Percentiles rank a stretch among this genome's conserved stretches.
Evolutionary conservation across 2,329 filamentous ascomycete species (phyloP).

Genomic region (Epicoccum sorghinum): DNA sequence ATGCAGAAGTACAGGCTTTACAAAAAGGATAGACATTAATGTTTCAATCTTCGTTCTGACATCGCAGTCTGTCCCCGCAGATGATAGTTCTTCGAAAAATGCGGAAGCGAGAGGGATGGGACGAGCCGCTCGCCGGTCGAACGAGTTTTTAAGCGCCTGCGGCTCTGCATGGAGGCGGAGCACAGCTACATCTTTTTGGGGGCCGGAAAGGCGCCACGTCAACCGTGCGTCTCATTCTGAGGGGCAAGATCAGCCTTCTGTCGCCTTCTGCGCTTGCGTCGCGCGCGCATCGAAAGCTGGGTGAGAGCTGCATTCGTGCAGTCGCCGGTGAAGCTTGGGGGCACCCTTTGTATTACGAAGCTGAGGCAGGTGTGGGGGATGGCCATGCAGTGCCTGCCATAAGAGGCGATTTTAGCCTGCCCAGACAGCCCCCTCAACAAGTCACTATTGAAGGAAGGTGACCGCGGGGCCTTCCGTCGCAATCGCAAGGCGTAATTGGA

Average conservation of each 20-base stretch:
- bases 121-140: constrained; percentile 14
- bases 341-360: background rate
- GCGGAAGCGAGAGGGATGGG: constrained; percentile 10
- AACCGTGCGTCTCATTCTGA: constrained; percentile 22
- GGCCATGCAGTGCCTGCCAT: background rate
- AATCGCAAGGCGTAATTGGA: background rate
- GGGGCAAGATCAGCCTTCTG: constrained; percentile 9
- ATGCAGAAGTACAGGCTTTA: background rate
- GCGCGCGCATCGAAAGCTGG: constrained; percentile 19
- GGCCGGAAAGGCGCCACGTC: constrained; percentile 28
- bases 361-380: constrained; percentile 7
- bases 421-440: background rate
- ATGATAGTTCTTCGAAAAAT: background rate
- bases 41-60: background rate
- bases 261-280: constrained; percentile 16
- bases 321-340: background rate
- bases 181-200: constrained; percentile 19
- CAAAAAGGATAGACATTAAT: background rate
- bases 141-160: constrained; percentile 26
- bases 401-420: background rate
- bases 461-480: background rate
- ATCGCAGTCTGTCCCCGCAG: background rate
- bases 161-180: constrained; percentile 32
- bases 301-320: background rate
- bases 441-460: too few relatives aligned